Conservation (phyloP, 1,284 basidiomycete species). For the Coniferiporia weirii region DNA sequence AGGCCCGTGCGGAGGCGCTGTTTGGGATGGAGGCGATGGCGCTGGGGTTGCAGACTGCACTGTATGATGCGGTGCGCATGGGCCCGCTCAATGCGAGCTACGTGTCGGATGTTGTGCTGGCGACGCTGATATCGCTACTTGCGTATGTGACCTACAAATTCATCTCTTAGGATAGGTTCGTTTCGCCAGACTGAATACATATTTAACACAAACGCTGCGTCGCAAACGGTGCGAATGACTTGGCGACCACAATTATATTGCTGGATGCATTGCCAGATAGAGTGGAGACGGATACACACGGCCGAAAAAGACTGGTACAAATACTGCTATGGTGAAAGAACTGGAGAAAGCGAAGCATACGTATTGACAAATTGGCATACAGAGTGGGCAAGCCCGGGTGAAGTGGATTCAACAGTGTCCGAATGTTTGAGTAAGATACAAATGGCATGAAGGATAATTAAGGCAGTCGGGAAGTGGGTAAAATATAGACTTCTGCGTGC, state of each 20-base stretch:
- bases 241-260: not conserved
- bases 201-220: too few relatives aligned
- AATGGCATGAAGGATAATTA: not conserved
- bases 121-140: constrained; percentile 8
- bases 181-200: not conserved
- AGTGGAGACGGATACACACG: not conserved
- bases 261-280: not conserved
- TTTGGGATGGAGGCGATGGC: constrained; percentile 69
- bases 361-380: not conserved
- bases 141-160: constrained; percentile 10
- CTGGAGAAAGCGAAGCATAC: not conserved
- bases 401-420: not conserved
- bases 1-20: constrained; percentile 47
- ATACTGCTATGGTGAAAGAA: not conserved
- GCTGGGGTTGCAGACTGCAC: constrained; percentile 52
- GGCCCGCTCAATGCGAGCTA: constrained; percentile 23
- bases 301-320: not conserved
- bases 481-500: not conserved
- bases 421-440: not conserved
- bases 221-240: not conserved
- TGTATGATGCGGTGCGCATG: constrained; percentile 42
- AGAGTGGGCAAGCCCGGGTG: not conserved
- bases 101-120: constrained; percentile 7
- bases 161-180: not conserved
- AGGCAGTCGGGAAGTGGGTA: not conserved